Conservation (phyloP, 1,139 yeast species). For the Diutina sp. region DNA sequence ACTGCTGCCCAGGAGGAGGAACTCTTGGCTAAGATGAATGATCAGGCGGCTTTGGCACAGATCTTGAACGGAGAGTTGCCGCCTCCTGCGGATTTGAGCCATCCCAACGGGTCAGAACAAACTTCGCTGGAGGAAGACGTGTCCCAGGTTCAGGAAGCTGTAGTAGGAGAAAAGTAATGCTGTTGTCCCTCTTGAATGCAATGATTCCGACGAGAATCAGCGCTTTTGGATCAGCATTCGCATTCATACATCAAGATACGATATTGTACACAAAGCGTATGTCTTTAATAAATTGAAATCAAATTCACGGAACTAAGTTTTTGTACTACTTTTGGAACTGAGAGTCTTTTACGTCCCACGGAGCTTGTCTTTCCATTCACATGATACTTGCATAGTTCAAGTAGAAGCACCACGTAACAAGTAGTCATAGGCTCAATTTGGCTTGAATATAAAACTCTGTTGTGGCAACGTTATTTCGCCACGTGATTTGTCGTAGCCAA, state of each 20-base stretch:
- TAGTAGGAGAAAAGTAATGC: neutral
- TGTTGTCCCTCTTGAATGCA: neutral
- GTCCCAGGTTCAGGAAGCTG: neutral
- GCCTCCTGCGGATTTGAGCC: neutral
- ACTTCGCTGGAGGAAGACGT: neutral
- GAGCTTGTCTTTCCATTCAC: too few species aligned
- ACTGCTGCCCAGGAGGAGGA: conserved; percentile 38
- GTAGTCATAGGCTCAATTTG: too few species aligned
- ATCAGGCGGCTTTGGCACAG: conserved; percentile 5
- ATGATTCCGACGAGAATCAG: neutral
- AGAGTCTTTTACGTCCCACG: too few species aligned
- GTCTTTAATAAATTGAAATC: neutral
- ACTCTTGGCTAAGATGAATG: conserved; percentile 33
- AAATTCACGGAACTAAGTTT: neutral
- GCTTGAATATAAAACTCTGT: too few species aligned
- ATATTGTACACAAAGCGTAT: neutral
- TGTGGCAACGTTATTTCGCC: too few species aligned
- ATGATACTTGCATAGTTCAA: too few species aligned
- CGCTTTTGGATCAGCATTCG: neutral
- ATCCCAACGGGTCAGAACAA: neutral
- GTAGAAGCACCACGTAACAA: too few species aligned
- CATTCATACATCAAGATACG: neutral
- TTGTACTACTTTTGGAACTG: too few species aligned
- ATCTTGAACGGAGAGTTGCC: neutral
- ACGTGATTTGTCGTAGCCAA: too few species aligned